These are phyloP conservation scores for Fusarium keratoplasticum DNA, from an alignment of 2,329 filamentous ascomycete species.

Conservation along the genomic window DNA sequence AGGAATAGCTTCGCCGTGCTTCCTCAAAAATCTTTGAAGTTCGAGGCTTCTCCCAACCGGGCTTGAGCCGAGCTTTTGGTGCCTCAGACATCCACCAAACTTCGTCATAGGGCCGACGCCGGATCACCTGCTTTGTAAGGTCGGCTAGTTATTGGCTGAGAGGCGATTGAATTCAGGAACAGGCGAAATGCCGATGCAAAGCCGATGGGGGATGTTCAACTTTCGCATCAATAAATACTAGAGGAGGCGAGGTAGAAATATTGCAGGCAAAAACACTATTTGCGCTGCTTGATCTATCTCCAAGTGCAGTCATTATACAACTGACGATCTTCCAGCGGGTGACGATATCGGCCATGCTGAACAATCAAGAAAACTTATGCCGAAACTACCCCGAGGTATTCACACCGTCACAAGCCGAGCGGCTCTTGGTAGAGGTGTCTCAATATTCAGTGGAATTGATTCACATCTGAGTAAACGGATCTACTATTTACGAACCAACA, in stretches of 20 bases:
- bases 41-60: conserved; percentile 47
- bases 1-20: conserved; percentile 28
- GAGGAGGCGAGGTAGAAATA: not conserved
- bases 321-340: not conserved
- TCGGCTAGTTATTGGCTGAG: conserved; percentile 29
- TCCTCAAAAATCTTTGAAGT: conserved; percentile 40
- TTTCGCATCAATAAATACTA: not conserved
- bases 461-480: not conserved
- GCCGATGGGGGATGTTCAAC: conserved; percentile 7
- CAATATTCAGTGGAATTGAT: not conserved
- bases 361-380: conserved; percentile 31
- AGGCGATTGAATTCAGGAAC: conserved; percentile 13
- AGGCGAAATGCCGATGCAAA: conserved; percentile 26
- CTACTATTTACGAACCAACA: not conserved
- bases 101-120: conserved; percentile 47
- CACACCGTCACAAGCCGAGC: conserved; percentile 30
- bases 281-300: not conserved
- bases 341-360: conserved; percentile 1
- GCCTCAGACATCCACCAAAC: conserved; percentile 44
- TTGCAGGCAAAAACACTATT: not conserved
- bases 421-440: not conserved
- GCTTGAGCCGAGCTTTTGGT: conserved; percentile 41
- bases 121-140: conserved; percentile 21
- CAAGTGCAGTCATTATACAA: not conserved
- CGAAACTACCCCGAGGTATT: conserved; percentile 40